Evolutionary conservation across 2,329 filamentous ascomycete genomes (phyloP), one percentile per base, ranked within the genome.

Genomic region (Aspergillus aculeatus): DNA sequence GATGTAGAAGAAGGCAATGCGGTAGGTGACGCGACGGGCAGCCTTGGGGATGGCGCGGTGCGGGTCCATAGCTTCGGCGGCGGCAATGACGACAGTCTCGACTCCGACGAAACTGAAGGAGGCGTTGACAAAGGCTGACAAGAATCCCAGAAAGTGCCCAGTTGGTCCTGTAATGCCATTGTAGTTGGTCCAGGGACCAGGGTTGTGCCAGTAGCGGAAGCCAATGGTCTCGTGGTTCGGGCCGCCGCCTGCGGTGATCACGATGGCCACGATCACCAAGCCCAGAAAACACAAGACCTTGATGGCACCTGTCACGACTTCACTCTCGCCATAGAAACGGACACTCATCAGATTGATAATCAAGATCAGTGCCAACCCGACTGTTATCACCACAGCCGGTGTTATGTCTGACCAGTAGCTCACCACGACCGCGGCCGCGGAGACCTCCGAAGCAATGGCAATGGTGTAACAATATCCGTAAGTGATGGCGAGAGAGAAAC

Each of bases 401-500:
- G 86, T 83, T 60, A 91, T 74, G 47, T 78, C 68, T 2, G 83
- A 75, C 92, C 92, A 96, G 73, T 89, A 96, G 32, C 86, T 83
- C 54, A 96, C 87, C 1, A 91, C 94, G n/a, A 96, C 85, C 3
- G 91, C 89, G 2, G 91, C 91, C 1, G 91, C 90, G 56, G 95
- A 91, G 50, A 94, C 87, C 73, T 96, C 92, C 19, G 78, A 7
- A 89, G 86, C 56, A 88, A 85, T 38, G 90, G 83, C 92, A 89
- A 96, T 79, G 90, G 90, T 71, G 93, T 78, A 41, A 88, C 91
- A 75, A 93, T 95, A 75, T 91, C 95, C 91, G 89, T 96, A 53
- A 87, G 71, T 73, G 21, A 73, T 72, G 12, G 73, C 92, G 88
- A 96, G 93, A 44, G 91, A 91, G 72, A 96, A 96, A 0, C 92